A percentile compares a stretch with the other conserved stretches of the same genome.
Conservation (phyloP, 1,139 yeast genomes). For the Kodamaea plutei region DNA sequence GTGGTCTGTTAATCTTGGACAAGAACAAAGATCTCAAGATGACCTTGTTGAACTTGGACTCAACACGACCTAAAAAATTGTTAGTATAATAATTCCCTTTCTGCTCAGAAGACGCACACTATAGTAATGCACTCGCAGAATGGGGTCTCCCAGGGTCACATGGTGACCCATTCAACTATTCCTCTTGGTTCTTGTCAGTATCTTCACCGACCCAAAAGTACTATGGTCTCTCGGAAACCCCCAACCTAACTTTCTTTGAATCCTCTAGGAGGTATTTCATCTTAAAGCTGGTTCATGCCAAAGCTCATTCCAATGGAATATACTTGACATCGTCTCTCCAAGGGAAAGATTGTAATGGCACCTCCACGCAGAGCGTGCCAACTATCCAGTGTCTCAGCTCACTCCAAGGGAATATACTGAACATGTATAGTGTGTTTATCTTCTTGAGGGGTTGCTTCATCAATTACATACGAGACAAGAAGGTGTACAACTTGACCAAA, state of each 20-base stretch:
- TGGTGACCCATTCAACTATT: not conserved
- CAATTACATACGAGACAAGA: conserved; percentile 93
- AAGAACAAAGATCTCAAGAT: conserved; percentile 91
- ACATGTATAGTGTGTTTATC: conserved; percentile 1
- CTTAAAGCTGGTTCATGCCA: too few species aligned
- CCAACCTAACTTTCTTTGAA: too few species aligned
- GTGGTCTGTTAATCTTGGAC: conserved; percentile 99
- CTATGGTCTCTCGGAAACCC: too few species aligned
- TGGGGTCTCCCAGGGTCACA: too few species aligned
- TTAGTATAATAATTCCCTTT: conserved; percentile 42
- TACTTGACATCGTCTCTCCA: too few species aligned
- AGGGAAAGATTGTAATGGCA: too few species aligned
- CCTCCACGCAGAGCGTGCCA: too few species aligned
- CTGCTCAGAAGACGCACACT: conserved; percentile 61
- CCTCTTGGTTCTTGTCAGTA: conserved; percentile 9
- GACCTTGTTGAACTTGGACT: conserved; percentile 97
- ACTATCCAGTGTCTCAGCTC: conserved; percentile 1
- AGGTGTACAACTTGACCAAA: conserved; percentile 96
- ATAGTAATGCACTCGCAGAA: conserved; percentile 71
- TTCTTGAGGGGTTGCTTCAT: conserved; percentile 2
- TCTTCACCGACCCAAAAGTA: conserved; percentile 12
- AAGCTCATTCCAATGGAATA: too few species aligned
- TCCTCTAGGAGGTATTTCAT: too few species aligned
- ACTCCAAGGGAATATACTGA: conserved; percentile 6
- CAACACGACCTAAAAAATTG: conserved; percentile 85